These are phyloP conservation scores for Pezicula carpinea DNA, from an alignment of 2,329 filamentous ascomycete species.

Conservation along the genomic window DNA sequence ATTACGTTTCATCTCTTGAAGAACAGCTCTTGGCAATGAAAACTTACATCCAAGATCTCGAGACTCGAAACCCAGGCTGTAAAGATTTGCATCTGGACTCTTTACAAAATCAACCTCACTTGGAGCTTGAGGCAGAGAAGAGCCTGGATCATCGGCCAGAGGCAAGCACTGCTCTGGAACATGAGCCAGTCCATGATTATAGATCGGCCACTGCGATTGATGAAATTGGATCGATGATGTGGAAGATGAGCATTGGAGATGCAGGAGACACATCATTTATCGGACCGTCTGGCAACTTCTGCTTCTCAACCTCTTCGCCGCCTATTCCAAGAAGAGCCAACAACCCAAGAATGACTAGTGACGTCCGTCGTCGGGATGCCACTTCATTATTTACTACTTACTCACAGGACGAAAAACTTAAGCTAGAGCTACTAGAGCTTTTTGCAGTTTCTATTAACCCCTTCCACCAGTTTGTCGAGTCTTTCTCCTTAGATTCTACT, in stretches of 20 bases:
- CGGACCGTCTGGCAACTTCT: slow-evolving; percentile 6
- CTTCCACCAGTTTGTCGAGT: slow-evolving; percentile 3
- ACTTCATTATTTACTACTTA: not conserved
- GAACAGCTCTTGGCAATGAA: not conserved
- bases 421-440: not conserved
- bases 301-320: not conserved
- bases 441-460: slow-evolving; percentile 2
- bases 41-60: not conserved
- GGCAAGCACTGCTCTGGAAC: not conserved
- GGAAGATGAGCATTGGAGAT: slow-evolving; percentile 4
- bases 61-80: not conserved
- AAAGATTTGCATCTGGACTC: not conserved
- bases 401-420: not conserved
- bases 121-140: not conserved
- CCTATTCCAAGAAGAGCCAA: not conserved
- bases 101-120: no score
- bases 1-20: not conserved
- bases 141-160: not conserved
- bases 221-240: slow-evolving; percentile 2
- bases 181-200: not conserved
- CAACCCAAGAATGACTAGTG: not conserved
- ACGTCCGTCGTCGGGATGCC: not conserved
- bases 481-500: not conserved
- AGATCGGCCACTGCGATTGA: not conserved
- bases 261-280: slow-evolving; percentile 2